phyloP scores from a whole-genome alignment of 139 green algal genomes.

The Coelastrella sp. region DNA sequence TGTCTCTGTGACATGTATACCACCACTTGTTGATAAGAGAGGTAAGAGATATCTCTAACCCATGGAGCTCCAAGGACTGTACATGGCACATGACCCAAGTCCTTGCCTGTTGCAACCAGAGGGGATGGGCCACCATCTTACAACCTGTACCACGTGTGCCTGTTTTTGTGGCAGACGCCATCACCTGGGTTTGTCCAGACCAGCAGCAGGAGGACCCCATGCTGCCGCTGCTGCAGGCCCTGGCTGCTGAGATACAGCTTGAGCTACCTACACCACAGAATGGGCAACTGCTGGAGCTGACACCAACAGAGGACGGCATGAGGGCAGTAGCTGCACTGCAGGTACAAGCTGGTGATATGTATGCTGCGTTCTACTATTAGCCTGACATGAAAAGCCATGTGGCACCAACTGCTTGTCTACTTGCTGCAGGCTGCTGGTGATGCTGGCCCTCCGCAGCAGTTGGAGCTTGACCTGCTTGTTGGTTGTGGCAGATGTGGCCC shows the following conservation, averaged over 20 bases:
- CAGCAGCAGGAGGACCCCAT: slow-evolving; percentile 19
- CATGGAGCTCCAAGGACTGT: too few species aligned
- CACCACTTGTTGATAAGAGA: too few species aligned
- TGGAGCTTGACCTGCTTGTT: slow-evolving; percentile 69
- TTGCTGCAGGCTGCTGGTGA: slow-evolving; percentile 26
- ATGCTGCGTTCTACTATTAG: background rate
- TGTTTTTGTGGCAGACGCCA: slow-evolving; percentile 6
- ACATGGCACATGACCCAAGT: too few species aligned
- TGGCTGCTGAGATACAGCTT: slow-evolving; percentile 44
- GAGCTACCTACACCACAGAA: slow-evolving; percentile 31
- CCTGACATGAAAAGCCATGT: background rate
- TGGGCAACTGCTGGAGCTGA: slow-evolving; percentile 30
- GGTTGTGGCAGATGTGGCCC: slow-evolving; percentile 51
- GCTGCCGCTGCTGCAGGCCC: slow-evolving; percentile 43
- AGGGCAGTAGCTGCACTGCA: slow-evolving; percentile 34
- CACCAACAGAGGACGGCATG: slow-evolving; percentile 1
- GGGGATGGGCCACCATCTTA: too few species aligned
- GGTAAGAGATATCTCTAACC: too few species aligned
- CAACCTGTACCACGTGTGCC: background rate
- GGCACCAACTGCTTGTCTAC: background rate
- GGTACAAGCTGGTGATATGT: slow-evolving; percentile 11
- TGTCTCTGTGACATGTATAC: too few species aligned
- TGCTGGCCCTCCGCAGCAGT: slow-evolving; percentile 11
- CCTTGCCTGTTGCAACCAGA: too few species aligned
- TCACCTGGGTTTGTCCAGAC: slow-evolving; percentile 42